Evolutionary conservation across 495 filamentous ascomycete species (phyloP).

Genomic region (Penicillium paradoxum): DNA sequence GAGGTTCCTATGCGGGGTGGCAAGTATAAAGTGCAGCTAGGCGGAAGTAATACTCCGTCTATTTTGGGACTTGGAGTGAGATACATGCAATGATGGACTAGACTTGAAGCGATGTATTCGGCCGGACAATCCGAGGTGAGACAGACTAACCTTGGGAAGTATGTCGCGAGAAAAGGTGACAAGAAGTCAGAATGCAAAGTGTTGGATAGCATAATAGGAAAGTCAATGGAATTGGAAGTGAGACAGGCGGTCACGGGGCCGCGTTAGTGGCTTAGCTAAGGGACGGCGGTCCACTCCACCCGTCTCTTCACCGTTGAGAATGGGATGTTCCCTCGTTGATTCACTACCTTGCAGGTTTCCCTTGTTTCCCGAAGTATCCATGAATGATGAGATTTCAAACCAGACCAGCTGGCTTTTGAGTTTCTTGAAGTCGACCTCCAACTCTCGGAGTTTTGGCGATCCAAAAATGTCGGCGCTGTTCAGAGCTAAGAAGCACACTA

Average conservation of each 20-base stretch:
- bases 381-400: not conserved
- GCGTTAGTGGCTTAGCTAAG: not conserved
- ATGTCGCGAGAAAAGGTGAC: not conserved
- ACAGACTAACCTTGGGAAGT: not conserved
- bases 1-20: conserved; percentile 2
- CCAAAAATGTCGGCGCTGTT: not conserved
- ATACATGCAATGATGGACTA: not conserved
- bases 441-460: not conserved
- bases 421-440: not conserved
- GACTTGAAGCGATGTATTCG: not conserved
- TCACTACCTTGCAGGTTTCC: not conserved
- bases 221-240: not conserved
- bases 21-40: not conserved
- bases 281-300: too few relatives aligned
- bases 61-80: not conserved
- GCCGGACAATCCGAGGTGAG: not conserved
- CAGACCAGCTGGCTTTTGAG: not conserved
- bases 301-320: too few relatives aligned
- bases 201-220: not conserved
- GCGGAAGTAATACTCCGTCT: not conserved
- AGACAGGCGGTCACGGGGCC: not conserved
- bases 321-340: not conserved
- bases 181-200: too few relatives aligned
- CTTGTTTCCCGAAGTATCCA: not conserved
- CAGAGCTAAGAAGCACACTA: conserved; percentile 7